A percentile compares a stretch with the other conserved stretches of the same genome.
These are phyloP conservation scores for Mortierella sp. DNA, from an alignment of 371 early-diverging fungal genomes.

Conservation along the genomic window DNA sequence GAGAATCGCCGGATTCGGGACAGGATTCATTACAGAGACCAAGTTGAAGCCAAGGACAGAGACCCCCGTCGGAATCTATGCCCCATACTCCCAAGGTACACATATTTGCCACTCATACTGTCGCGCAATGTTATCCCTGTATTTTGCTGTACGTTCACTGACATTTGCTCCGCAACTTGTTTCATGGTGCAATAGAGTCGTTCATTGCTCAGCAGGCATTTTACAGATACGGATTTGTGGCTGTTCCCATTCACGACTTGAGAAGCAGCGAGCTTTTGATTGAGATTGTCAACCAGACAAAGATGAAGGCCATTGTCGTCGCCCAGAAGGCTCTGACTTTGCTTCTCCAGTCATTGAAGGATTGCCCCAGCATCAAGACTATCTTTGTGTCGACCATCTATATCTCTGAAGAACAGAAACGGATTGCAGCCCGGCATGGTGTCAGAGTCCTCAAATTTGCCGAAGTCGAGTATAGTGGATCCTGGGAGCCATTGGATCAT, in stretches of 20 bases:
- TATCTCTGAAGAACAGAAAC: slow-evolving; percentile 32
- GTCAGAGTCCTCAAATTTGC: slow-evolving; percentile 39
- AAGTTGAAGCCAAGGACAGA: slow-evolving; percentile 62
- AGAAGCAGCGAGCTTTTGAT: slow-evolving; percentile 39
- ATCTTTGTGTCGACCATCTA: slow-evolving; percentile 41
- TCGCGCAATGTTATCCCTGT: neutral
- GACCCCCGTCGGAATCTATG: slow-evolving; percentile 66
- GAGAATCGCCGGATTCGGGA: slow-evolving; percentile 37
- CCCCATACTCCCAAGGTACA: slow-evolving; percentile 64
- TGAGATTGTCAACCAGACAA: slow-evolving; percentile 50
- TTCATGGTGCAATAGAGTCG: slow-evolving; percentile 26
- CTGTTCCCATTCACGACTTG: slow-evolving; percentile 53
- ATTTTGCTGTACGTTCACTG: too few species aligned
- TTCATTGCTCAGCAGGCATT: slow-evolving; percentile 57
- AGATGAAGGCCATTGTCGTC: slow-evolving; percentile 46
- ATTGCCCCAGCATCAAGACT: slow-evolving; percentile 39
- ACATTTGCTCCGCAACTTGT: too few species aligned
- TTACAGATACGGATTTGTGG: slow-evolving; percentile 46
- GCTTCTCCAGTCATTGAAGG: slow-evolving; percentile 33
- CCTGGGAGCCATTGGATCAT: slow-evolving; percentile 16
- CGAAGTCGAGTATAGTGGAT: slow-evolving; percentile 30
- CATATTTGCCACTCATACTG: neutral
- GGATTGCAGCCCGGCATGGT: slow-evolving; percentile 26
- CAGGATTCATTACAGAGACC: slow-evolving; percentile 41
- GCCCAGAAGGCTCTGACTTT: slow-evolving; percentile 41